phyloP scores from a whole-genome alignment of 352 stramenopile genomes.

The Phytophthora agathidicida region DNA sequence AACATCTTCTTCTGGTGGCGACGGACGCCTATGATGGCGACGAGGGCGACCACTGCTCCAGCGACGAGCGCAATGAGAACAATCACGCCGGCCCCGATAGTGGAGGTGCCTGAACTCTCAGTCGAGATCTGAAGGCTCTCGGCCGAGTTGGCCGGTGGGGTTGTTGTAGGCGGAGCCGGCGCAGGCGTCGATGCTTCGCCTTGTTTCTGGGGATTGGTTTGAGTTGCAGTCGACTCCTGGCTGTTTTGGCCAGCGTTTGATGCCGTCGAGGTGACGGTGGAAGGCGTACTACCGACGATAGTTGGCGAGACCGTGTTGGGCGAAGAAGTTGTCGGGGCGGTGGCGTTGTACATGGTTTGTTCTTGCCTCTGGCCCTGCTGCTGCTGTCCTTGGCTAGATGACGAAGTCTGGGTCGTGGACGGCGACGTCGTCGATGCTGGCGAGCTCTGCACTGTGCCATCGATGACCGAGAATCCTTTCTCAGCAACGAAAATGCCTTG shows the following conservation, averaged over 20 bases:
- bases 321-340: constrained; percentile 2
- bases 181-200: constrained; percentile 5
- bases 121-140: constrained; percentile 35
- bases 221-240: constrained; percentile 15
- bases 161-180: neutral
- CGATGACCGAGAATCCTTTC: constrained; percentile 42
- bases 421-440: constrained; percentile 11
- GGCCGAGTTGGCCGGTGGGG: constrained; percentile 14
- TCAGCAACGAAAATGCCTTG: constrained; percentile 67
- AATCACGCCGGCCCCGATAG: constrained; percentile 36
- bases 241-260: constrained; percentile 7
- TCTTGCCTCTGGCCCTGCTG: constrained; percentile 6
- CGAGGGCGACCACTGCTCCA: constrained; percentile 47
- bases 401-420: constrained; percentile 12
- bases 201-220: constrained; percentile 7
- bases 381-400: constrained; percentile 5
- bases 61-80: constrained; percentile 47
- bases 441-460: constrained; percentile 29
- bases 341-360: constrained; percentile 19
- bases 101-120: constrained; percentile 24
- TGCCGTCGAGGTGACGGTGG: constrained; percentile 4
- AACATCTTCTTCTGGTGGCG: constrained; percentile 54
- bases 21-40: constrained; percentile 44
- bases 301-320: neutral
- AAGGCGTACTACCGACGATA: neutral